These are phyloP conservation scores for Rutidosis leptorrhynchoides DNA, from an alignment of 129 eudicot species.

Conservation along the genomic window DNA sequence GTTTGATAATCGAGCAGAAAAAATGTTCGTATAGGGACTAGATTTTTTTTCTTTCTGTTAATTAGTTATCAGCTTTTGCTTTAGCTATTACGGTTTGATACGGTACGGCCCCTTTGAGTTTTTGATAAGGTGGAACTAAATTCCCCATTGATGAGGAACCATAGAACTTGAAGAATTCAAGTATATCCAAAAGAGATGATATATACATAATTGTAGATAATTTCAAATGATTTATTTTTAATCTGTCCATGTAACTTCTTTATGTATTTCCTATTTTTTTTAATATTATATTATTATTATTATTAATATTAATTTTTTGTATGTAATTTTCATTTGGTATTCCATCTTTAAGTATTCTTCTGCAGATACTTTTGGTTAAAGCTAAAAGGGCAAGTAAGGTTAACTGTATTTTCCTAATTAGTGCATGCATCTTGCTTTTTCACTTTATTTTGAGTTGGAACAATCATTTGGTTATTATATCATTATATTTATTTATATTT, in stretches of 20 bases:
- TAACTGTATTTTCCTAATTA: neutral
- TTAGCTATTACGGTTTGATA: too few relatives aligned
- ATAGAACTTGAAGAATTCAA: conserved; percentile 2
- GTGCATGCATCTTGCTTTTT: neutral
- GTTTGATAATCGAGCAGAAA: neutral
- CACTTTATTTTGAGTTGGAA: neutral
- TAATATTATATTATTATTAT: neutral
- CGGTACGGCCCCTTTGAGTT: conserved; percentile 1
- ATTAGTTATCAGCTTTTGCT: neutral
- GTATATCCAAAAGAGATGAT: neutral
- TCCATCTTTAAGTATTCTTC: neutral
- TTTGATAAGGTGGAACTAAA: neutral
- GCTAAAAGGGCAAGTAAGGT: neutral
- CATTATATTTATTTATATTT: too few relatives aligned
- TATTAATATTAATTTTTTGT: neutral
- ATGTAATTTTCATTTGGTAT: neutral
- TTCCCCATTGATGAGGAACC: conserved; percentile 13
- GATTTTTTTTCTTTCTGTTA: neutral
- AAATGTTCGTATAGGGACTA: conserved; percentile 8
- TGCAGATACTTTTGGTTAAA: neutral
- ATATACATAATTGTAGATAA: neutral
- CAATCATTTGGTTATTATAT: neutral
- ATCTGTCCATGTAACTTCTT: neutral
- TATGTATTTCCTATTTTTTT: neutral
- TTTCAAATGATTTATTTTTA: neutral